Conservation (phyloP, 2,329 filamentous ascomycete genomes). For the Hypoxylon sp. region DNA sequence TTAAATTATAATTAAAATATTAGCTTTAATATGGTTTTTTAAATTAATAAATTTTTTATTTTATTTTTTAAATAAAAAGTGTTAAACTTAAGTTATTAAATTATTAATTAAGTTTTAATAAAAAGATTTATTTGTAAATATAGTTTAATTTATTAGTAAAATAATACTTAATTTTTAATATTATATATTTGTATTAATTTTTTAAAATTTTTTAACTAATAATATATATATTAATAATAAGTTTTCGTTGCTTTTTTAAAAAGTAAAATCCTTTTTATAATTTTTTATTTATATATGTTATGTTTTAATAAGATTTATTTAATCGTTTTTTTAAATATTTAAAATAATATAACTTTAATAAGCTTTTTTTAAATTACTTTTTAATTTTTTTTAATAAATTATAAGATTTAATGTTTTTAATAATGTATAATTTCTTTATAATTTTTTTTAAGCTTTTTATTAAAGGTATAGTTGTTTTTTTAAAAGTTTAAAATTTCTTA, state of each 20-base stretch:
- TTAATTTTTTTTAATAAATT: neutral
- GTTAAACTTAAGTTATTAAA: too few species aligned
- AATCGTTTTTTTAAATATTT: neutral
- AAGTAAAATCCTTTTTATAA: neutral
- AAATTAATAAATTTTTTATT: too few species aligned
- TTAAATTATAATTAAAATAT: too few species aligned
- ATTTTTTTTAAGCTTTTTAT: too few species aligned
- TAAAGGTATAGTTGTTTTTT: too few species aligned
- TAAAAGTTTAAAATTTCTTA: too few species aligned
- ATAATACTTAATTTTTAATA: neutral
- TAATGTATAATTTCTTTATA: too few species aligned
- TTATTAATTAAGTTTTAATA: neutral
- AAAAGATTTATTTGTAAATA: neutral
- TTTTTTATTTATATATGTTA: neutral
- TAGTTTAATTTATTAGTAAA: neutral
- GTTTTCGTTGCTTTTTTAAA: neutral
- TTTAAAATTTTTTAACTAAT: neutral
- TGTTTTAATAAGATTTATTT: neutral
- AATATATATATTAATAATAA: neutral
- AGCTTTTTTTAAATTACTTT: neutral
- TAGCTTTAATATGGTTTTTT: too few species aligned
- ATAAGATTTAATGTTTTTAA: neutral
- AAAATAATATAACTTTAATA: neutral
- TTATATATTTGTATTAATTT: neutral
- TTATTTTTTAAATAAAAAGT: too few species aligned